A percentile compares a stretch with the other conserved stretches of the same genome.
Conservation (phyloP, 257 asterid species). For the Craterostigma plantagineum region DNA sequence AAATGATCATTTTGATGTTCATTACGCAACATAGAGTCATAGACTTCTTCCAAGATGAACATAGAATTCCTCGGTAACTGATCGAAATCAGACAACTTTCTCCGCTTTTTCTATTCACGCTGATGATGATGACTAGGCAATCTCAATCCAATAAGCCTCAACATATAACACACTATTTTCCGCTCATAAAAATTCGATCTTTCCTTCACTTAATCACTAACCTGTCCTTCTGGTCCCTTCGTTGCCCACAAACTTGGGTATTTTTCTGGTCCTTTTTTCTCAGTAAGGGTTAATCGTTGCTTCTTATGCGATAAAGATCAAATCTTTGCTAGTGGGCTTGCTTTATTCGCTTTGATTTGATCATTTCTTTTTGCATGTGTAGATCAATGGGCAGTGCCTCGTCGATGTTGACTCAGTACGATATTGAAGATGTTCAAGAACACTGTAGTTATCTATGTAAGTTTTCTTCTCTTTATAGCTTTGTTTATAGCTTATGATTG, state of each 20-base stretch:
- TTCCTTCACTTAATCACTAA: conserved; percentile 3
- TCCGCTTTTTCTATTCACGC: conserved; percentile 7
- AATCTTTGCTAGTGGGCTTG: conserved; percentile 19
- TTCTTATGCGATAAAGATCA: conserved; percentile 9
- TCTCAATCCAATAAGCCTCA: conserved; percentile 11
- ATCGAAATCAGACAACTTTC: conserved; percentile 7
- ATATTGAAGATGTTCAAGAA: conserved; percentile 86
- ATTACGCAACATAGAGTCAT: no score
- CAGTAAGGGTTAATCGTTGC: neutral
- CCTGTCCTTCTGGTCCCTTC: conserved; percentile 3
- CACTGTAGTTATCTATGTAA: conserved; percentile 66
- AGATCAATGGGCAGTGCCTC: conserved; percentile 60
- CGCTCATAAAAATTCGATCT: conserved; percentile 4
- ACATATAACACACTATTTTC: neutral
- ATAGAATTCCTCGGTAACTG: conserved; percentile 18
- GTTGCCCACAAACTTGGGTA: conserved; percentile 7
- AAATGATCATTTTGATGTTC: no score
- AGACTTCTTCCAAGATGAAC: conserved; percentile 6
- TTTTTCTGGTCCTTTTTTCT: conserved; percentile 11
- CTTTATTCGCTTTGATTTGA: conserved; percentile 5
- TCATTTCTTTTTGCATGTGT: conserved; percentile 14
- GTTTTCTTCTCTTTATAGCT: conserved; percentile 2
- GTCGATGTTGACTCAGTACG: conserved; percentile 80
- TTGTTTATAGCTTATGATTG: neutral
- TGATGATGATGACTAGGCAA: conserved; percentile 36